phyloP scores from a whole-genome alignment of 1,284 basidiomycete genomes.

The Mycosarcoma maydis region DNA sequence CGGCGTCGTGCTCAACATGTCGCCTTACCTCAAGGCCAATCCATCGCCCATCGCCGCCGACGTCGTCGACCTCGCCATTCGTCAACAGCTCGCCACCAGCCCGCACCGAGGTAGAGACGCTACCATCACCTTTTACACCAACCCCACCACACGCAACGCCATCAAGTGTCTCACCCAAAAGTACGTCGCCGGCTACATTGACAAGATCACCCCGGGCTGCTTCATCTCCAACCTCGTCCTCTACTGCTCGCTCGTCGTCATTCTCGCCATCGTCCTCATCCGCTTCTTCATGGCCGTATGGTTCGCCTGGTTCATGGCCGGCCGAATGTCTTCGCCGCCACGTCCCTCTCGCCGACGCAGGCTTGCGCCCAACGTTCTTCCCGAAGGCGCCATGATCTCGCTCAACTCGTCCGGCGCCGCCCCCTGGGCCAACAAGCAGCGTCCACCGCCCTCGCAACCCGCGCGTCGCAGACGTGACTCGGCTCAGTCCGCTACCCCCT shows the following conservation, averaged over 20 bases:
- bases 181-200: slow-evolving; percentile 83
- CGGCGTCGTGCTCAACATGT: slow-evolving; percentile 91
- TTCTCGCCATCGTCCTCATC: slow-evolving; percentile 86
- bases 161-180: slow-evolving; percentile 60
- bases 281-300: slow-evolving; percentile 95
- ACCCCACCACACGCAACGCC: slow-evolving; percentile 39
- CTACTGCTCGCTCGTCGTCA: slow-evolving; percentile 89
- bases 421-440: slow-evolving; percentile 75
- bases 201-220: slow-evolving; percentile 95
- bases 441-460: slow-evolving; percentile 46
- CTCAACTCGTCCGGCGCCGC: slow-evolving; percentile 89
- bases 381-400: slow-evolving; percentile 82
- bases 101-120: slow-evolving; percentile 81
- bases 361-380: slow-evolving; percentile 71
- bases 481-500: slow-evolving; percentile 22
- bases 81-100: slow-evolving; percentile 73
- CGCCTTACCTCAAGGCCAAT: slow-evolving; percentile 83
- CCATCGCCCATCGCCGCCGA: slow-evolving; percentile 77
- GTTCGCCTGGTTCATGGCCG: slow-evolving; percentile 95
- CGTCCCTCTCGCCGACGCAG: slow-evolving; percentile 69
- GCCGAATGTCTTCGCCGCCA: slow-evolving; percentile 70
- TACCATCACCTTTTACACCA: slow-evolving; percentile 70
- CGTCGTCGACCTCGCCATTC: slow-evolving; percentile 82
- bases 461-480: slow-evolving; percentile 36
- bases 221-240: slow-evolving; percentile 90